Evolutionary conservation across 371 early-diverging fungal genomes (phyloP).

Genomic region (Apophysomyces trapeziformis): DNA sequence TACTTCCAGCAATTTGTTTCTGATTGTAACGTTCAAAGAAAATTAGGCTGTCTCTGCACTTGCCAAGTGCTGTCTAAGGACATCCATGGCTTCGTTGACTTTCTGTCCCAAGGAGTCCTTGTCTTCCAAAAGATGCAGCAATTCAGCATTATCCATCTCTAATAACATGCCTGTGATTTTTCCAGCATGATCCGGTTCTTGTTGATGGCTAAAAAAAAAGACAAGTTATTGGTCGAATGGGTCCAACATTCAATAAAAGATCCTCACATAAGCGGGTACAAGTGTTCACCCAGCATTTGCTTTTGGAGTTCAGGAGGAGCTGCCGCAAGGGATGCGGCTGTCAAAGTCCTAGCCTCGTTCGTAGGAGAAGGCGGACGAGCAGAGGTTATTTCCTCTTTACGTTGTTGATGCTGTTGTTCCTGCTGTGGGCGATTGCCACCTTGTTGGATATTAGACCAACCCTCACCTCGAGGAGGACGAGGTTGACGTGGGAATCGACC

Average conservation of each 20-base stretch:
- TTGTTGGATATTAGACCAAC: constrained; percentile 16
- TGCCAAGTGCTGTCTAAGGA: constrained; percentile 69
- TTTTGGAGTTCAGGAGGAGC: constrained; percentile 89
- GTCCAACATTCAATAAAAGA: not conserved
- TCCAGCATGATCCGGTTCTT: constrained; percentile 82
- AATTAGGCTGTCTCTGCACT: not conserved
- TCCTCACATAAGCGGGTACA: constrained; percentile 81
- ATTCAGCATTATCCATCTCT: constrained; percentile 96
- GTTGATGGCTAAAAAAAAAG: constrained; percentile 29
- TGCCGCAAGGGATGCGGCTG: constrained; percentile 82
- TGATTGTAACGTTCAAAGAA: too few relatives aligned
- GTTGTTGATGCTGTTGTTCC: not conserved
- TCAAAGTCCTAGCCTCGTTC: constrained; percentile 48
- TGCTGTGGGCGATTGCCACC: constrained; percentile 52
- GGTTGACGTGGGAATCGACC: constrained; percentile 54
- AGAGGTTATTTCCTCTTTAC: not conserved
- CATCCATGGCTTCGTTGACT: constrained; percentile 89
- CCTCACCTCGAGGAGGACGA: constrained; percentile 65
- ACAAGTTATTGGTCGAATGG: not conserved
- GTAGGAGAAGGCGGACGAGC: constrained; percentile 39
- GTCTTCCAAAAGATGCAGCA: constrained; percentile 87
- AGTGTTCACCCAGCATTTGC: constrained; percentile 93
- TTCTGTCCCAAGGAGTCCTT: constrained; percentile 70
- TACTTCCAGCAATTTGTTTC: too few relatives aligned
- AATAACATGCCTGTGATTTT: constrained; percentile 99